Percentiles rank a stretch among this genome's conserved stretches.
Evolutionary conservation across 2,329 filamentous ascomycete genomes (phyloP).

Genomic region (Ophiostoma sp.): DNA sequence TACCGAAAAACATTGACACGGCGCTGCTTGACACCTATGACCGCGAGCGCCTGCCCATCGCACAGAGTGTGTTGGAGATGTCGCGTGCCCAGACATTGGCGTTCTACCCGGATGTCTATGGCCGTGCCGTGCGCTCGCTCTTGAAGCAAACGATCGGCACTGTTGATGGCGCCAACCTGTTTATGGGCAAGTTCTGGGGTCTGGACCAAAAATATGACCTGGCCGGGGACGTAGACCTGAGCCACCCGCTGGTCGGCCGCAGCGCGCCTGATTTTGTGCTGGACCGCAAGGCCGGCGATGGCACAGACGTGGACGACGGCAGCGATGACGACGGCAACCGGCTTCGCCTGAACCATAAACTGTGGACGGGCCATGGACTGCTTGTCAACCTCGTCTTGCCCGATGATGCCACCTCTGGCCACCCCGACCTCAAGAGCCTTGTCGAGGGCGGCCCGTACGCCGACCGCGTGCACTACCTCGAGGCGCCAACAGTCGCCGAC

Average conservation of each 20-base stretch:
- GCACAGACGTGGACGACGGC: not conserved
- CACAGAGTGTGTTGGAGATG: constrained; percentile 36
- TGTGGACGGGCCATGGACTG: not conserved
- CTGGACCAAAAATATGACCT: not conserved
- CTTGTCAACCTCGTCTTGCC: not conserved
- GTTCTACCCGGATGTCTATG: constrained; percentile 32
- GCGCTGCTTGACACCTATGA: constrained; percentile 33
- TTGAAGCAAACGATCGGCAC: not conserved
- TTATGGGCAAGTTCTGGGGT: not conserved
- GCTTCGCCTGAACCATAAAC: not conserved
- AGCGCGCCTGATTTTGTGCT: not conserved
- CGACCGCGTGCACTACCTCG: not conserved
- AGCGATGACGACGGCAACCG: not conserved
- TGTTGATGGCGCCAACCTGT: not conserved
- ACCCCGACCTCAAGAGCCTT: not conserved
- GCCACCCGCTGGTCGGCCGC: not conserved
- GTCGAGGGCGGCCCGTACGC: not conserved
- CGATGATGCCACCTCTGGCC: not conserved
- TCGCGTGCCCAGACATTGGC: constrained; percentile 36
- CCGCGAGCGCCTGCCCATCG: constrained; percentile 42
- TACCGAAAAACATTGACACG: not conserved
- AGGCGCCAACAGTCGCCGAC: not conserved
- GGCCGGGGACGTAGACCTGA: not conserved
- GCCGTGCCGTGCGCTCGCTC: constrained; percentile 29
- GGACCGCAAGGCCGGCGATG: not conserved